Base-by-base conservation (phyloP, 805 yeast genomes). In the Grigorovia transvaalensis region DNA sequence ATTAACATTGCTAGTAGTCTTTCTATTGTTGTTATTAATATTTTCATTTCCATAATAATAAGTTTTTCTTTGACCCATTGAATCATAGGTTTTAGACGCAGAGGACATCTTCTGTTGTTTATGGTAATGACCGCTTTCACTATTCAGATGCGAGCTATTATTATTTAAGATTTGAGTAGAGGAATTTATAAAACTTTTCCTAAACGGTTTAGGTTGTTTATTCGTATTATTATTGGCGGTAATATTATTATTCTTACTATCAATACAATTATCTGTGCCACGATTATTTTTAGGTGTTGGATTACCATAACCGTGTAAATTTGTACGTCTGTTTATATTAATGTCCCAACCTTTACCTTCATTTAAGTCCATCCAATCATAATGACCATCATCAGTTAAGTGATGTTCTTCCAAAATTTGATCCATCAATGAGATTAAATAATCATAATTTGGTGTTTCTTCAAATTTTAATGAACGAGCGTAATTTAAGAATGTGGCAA, bases 341-440 rank as follows among this genome's bases (percentile, higher is more conserved):
- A 86, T 77, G 64, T 85, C 88, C 93, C 93, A 85, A 17, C 93
- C 93, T 63, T 78, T 78, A 47, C 93, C 93, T 49, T 81, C 80
- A 63, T 85, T 85, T 58, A 85, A 74, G 59, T 78, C 82, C 82
- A 83, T 79, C 95, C 95, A 84, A 51, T 86, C 95, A 61, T 83
- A 86, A 56, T 77, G 79, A 11, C 80, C 85, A 63, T 84, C 88
- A 54, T 81, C 81, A 41, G 69, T 62, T 59, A 79, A 79, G 15
- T 82, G 82, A 56, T 79, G 68, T 52, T 78, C 81, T 49, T 73
- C 74, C 58, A 86, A 69, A 4, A 78, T 80, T 9, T 79, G 76
- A 57, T 79, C 76, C 73, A 86, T 77, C 53, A 85, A 69, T 61
- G 75, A 71, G 52, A 84, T 71, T 57, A 83, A 74, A 59, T 82